Conservation (phyloP, 2,329 filamentous ascomycete genomes). For the Ceratocystis cacaofunesta region DNA sequence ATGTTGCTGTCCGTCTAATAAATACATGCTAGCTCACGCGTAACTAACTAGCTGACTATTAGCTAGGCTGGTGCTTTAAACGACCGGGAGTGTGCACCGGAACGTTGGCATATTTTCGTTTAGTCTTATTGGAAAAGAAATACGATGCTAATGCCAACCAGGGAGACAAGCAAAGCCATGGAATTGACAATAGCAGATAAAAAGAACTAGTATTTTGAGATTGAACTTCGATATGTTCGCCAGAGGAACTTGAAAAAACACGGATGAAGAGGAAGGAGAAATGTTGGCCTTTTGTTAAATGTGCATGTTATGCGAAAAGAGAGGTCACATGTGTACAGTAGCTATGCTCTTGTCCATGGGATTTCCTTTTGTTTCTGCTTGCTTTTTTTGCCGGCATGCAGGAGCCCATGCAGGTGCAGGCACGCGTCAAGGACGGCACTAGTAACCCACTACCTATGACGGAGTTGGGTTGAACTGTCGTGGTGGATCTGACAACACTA, state of each 20-base stretch:
- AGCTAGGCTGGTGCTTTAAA: no score
- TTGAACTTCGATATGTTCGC: no score
- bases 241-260: no score
- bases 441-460: not conserved
- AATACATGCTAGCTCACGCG: not conserved
- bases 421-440: not conserved
- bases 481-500: no score
- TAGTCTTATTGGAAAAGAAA: not conserved
- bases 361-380: not conserved
- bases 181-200: no score
- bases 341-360: not conserved
- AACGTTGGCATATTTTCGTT: not conserved
- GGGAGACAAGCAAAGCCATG: no score
- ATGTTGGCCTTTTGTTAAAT: no score
- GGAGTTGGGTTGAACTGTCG: not conserved
- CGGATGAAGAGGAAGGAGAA: no score
- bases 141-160: not conserved
- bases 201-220: no score
- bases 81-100: conserved; percentile 1
- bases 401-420: conserved; percentile 1
- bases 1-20: not conserved
- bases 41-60: not conserved
- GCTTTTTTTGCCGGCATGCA: not conserved
- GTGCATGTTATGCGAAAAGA: not conserved
- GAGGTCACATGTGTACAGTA: not conserved